Base-by-base conservation (phyloP, 768 basidiomycete species). In the Mycena polygramma region DNA sequence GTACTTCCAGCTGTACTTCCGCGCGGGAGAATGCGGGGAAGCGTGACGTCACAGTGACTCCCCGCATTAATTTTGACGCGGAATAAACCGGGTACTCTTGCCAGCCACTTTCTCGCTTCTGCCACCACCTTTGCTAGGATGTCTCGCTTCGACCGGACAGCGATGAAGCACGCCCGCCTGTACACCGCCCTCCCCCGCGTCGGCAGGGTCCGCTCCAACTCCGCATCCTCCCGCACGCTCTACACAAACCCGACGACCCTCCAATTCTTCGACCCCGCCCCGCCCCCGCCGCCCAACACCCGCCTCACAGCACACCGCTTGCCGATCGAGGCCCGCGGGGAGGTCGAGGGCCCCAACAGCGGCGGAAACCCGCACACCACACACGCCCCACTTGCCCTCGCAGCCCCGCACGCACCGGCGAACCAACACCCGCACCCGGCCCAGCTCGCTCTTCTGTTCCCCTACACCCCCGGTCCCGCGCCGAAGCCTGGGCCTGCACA, bases 201-300 rank as follows among this genome's bases (percentile, higher is more conserved):
- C 82, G 78, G 81, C 65, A 80, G 85, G 61, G 81, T 81, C 57
- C 84, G 84, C 72, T 85, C 86, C 7, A 84, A 83, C 70, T 84
- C 79, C 1, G 79, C 83, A 2, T 30, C 30, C 8, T 73, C 83
- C 4, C 84, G 87, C 39, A 79, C 82, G 19, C 79, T 88, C 58
- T 84, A 85, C 75, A 88, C 78, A 2, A 68, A 53, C 52, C 39
- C 58, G 2, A 24, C 35, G 30, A 30, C 24, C 15, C 52, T 53
- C 14, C 11, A 26, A 10, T 71, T 77, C 51, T 76, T 77, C 68
- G 75, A 77, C 61, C 19, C 71, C 2, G 46, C 70, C 30, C 48
- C 73, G 2, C 49, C 75, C 36, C 54, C 72, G 19, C 80, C 84
- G 1, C 82, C 83, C 0, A 77, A 82, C 4, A 81, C 84, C 49